Percentiles rank a stretch among this genome's conserved stretches.
These are phyloP conservation scores for Candida xyloterini DNA, from an alignment of 805 yeast species.

Conservation along the genomic window DNA sequence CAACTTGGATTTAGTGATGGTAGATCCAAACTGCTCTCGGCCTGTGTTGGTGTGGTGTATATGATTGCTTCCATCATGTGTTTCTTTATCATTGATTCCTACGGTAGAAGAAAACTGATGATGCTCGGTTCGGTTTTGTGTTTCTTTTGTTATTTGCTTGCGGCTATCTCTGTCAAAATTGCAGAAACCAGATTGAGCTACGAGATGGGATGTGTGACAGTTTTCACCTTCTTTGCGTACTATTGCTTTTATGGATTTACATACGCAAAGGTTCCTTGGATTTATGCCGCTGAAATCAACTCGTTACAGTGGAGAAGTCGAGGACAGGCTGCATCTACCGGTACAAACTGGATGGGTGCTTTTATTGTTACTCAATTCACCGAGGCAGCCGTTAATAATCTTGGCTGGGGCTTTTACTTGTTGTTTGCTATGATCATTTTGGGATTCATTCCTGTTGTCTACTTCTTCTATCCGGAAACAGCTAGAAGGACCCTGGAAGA, in stretches of 20 bases:
- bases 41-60: conserved; percentile 57
- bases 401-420: conserved; percentile 63
- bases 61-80: conserved; percentile 59
- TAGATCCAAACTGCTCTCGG: conserved; percentile 57
- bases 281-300: conserved; percentile 66
- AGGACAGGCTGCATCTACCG: conserved; percentile 54
- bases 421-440: conserved; percentile 65
- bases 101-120: conserved; percentile 61
- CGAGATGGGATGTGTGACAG: conserved; percentile 42
- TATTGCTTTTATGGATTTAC: conserved; percentile 46
- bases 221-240: conserved; percentile 51
- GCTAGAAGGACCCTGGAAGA: conserved; percentile 72
- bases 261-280: conserved; percentile 45
- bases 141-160: conserved; percentile 43
- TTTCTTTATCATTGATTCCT: conserved; percentile 50
- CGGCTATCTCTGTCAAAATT: conserved; percentile 23
- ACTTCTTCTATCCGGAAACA: conserved; percentile 71
- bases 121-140: conserved; percentile 45
- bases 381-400: conserved; percentile 48
- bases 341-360: conserved; percentile 67
- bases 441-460: conserved; percentile 56
- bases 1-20: conserved; percentile 47
- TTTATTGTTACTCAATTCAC: conserved; percentile 65
- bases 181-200: conserved; percentile 8
- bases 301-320: conserved; percentile 63